Conservation (phyloP, 2,329 filamentous ascomycete genomes). For the Gnomoniopsis smithogilvyi region DNA sequence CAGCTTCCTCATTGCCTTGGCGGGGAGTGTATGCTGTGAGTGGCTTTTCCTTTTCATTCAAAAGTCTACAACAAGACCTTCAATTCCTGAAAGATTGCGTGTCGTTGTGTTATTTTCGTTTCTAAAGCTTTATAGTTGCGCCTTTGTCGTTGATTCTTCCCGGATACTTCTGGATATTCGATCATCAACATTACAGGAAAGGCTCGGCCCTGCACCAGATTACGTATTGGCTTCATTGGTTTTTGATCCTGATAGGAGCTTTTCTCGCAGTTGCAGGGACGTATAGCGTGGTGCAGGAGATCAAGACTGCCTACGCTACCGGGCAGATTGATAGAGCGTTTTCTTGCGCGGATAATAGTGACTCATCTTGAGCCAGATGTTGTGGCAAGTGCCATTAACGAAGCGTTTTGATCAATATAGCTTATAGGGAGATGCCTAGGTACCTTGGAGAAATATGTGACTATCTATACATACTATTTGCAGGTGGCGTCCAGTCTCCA, state of each 20-base stretch:
- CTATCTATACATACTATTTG: no score
- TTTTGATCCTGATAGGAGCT: constrained; percentile 11
- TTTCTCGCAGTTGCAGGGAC: constrained; percentile 18
- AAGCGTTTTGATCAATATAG: background rate
- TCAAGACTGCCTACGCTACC: constrained; percentile 14
- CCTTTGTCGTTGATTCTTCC: constrained; percentile 10
- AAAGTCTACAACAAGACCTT: no score
- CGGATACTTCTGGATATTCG: constrained; percentile 11
- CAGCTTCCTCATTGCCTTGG: constrained; percentile 19
- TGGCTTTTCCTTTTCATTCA: no score
- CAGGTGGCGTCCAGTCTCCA: no score
- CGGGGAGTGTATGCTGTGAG: constrained; percentile 13
- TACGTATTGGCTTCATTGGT: constrained; percentile 10
- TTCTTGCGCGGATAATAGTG: constrained; percentile 15
- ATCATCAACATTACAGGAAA: constrained; percentile 8
- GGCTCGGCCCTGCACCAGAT: background rate
- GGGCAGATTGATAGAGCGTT: constrained; percentile 16
- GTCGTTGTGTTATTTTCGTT: no score
- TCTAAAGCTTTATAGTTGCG: background rate
- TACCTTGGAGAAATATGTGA: background rate
- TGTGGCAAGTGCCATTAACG: background rate
- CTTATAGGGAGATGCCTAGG: background rate
- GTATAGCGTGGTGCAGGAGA: constrained; percentile 13
- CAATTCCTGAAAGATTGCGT: no score
- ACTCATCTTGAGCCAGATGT: background rate